Conservation (phyloP, 225 moss, liverwort and hornwort species). For the Physcomitrium patens region DNA sequence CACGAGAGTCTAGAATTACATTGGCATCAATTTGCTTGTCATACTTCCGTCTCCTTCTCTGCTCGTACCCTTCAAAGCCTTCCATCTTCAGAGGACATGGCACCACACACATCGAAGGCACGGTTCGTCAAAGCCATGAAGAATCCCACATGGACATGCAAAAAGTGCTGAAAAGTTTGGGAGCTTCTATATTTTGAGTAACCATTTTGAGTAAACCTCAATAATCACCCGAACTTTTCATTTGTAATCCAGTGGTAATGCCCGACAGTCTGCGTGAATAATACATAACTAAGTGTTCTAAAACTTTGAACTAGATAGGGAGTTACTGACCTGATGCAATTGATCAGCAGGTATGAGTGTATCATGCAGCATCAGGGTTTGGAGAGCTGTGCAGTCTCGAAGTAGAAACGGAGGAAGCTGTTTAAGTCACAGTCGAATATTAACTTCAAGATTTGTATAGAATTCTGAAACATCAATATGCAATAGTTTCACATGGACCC, state of each 20-base stretch:
- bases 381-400: conserved; percentile 48
- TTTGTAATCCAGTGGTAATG: too few species aligned
- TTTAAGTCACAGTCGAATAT: conserved; percentile 7
- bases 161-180: not conserved
- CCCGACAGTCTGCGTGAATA: not conserved
- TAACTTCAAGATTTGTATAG: not conserved
- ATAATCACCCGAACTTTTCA: too few species aligned
- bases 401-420: conserved; percentile 58
- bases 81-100: conserved; percentile 48
- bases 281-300: not conserved
- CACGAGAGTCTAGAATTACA: conserved; percentile 61
- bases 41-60: conserved; percentile 57
- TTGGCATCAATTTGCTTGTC: conserved; percentile 77
- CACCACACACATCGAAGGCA: conserved; percentile 2
- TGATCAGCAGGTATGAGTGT: conserved; percentile 58
- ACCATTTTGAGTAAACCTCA: too few species aligned
- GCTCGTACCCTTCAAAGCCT: conserved; percentile 62
- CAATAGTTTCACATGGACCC: not conserved
- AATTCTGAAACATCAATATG: not conserved
- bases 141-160: not conserved
- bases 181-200: not conserved
- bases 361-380: conserved; percentile 59
- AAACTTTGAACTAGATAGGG: not conserved
- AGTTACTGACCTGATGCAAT: conserved; percentile 51
- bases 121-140: not conserved